Evolutionary conservation across 1,139 yeast genomes (phyloP).

Genomic region (Sporopachydermia cereana): DNA sequence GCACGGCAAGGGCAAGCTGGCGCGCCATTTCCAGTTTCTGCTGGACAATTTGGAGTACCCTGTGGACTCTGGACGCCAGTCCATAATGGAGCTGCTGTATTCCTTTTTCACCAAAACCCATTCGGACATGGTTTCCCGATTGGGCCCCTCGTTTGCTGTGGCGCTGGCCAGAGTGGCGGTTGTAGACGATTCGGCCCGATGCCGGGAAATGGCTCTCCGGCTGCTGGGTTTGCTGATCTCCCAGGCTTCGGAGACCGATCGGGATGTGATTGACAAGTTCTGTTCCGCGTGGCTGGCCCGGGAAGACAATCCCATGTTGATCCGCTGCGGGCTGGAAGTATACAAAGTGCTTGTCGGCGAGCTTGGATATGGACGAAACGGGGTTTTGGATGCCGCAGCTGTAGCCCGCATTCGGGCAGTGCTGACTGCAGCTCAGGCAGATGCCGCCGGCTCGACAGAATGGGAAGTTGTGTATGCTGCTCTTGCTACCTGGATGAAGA

Average conservation of each 20-base stretch:
- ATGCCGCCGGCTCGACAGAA: conserved; percentile 28
- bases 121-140: conserved; percentile 41
- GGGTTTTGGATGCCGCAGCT: conserved; percentile 31
- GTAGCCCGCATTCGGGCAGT: conserved; percentile 27
- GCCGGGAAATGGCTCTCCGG: conserved; percentile 75
- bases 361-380: conserved; percentile 32
- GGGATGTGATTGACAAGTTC: conserved; percentile 43
- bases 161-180: conserved; percentile 69
- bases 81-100: conserved; percentile 81
- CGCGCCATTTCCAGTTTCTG: conserved; percentile 71
- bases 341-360: conserved; percentile 51
- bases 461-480: conserved; percentile 77
- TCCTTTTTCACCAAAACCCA: conserved; percentile 59
- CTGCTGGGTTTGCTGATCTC: conserved; percentile 46
- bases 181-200: conserved; percentile 67
- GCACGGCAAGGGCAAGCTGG: conserved; percentile 79
- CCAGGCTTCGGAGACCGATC: conserved; percentile 34
- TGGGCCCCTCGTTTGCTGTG: conserved; percentile 70
- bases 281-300: conserved; percentile 60
- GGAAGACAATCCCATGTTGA: conserved; percentile 39
- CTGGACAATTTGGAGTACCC: conserved; percentile 81
- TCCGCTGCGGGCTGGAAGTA: conserved; percentile 68
- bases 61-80: conserved; percentile 76
- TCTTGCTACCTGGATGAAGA: conserved; percentile 37
- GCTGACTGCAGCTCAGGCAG: conserved; percentile 27